Conservation (phyloP, 148 eudicot genomes). For the Amaranthus hypochondriacus region DNA sequence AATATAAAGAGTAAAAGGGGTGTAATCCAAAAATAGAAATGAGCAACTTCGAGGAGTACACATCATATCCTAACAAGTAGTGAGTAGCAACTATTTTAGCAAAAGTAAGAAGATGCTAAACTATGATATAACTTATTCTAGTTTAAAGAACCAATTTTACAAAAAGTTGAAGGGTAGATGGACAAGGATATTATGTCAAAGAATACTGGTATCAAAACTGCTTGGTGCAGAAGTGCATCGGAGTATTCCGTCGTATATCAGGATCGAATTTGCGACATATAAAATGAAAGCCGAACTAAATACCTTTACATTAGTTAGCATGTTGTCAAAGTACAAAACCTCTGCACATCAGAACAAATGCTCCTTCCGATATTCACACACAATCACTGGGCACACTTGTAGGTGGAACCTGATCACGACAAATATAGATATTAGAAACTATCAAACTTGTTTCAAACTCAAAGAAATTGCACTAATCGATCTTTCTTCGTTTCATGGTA, state of each 20-base stretch:
- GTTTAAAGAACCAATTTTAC: too few relatives aligned
- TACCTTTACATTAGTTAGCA: constrained; percentile 24
- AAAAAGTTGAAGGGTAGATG: not conserved
- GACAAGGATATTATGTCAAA: not conserved
- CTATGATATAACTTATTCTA: too few relatives aligned
- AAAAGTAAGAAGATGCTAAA: too few relatives aligned
- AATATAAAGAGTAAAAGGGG: too few relatives aligned
- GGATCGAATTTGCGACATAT: not conserved
- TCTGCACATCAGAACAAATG: constrained; percentile 43
- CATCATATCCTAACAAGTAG: too few relatives aligned
- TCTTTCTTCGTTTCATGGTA: not conserved
- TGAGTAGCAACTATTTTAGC: too few relatives aligned
- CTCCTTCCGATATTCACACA: constrained; percentile 74
- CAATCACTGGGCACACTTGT: constrained; percentile 90
- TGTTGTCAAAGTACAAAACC: not conserved
- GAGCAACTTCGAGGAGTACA: too few relatives aligned
- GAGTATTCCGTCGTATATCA: not conserved
- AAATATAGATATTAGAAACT: not conserved
- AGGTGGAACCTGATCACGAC: constrained; percentile 62
- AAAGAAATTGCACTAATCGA: not conserved
- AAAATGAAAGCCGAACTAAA: constrained; percentile 9
- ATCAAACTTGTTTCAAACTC: not conserved
- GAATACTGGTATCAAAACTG: constrained; percentile 14
- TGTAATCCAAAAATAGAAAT: too few relatives aligned
- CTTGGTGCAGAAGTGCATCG: constrained; percentile 11